Conservation (phyloP, 768 basidiomycete species). For the Megacollybia marginata region DNA sequence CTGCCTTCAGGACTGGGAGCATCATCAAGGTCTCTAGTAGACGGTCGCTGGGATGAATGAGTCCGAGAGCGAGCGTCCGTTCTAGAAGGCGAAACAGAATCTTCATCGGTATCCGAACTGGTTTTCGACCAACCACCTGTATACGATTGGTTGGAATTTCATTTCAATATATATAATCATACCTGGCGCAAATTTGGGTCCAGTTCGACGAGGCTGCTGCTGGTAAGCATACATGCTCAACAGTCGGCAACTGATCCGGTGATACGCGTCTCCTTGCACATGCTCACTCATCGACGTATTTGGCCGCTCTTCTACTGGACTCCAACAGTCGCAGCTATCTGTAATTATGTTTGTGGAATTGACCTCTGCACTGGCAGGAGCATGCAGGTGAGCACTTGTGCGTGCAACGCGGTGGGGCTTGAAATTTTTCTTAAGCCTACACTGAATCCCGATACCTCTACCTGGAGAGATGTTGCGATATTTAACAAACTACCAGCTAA, state of each 20-base stretch:
- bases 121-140: constrained; percentile 32
- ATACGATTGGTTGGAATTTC: constrained; percentile 13
- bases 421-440: constrained; percentile 42
- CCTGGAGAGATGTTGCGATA: constrained; percentile 52
- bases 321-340: constrained; percentile 42
- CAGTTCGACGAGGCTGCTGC: background rate
- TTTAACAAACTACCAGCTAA: constrained; percentile 46
- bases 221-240: too few species aligned
- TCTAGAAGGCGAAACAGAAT: constrained; percentile 35
- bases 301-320: constrained; percentile 46
- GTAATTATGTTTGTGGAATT: constrained; percentile 43
- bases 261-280: too few species aligned
- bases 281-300: background rate
- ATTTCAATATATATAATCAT: constrained; percentile 2
- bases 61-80: constrained; percentile 31
- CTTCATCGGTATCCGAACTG: constrained; percentile 51
- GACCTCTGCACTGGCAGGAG: constrained; percentile 54
- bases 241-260: too few species aligned
- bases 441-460: constrained; percentile 64
- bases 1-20: constrained; percentile 27
- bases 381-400: constrained; percentile 53
- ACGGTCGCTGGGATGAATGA: constrained; percentile 31
- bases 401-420: background rate
- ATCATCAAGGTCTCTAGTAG: constrained; percentile 18
- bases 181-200: constrained; percentile 9